Evolutionary conservation across 257 asterid species (phyloP).

Genomic region (Ehretia macrophylla): DNA sequence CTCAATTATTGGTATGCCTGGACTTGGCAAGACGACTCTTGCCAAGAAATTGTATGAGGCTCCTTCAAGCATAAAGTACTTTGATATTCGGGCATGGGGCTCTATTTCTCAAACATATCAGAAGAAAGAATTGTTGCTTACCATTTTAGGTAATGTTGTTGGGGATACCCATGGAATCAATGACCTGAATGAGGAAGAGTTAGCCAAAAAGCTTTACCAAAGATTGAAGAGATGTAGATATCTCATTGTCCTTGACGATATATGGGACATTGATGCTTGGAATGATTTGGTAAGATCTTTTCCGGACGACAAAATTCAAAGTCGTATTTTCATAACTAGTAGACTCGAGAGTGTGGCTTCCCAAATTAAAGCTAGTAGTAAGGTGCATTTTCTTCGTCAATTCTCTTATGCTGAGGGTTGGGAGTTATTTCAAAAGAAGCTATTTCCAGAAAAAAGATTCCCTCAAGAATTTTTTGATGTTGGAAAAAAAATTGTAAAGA

Average conservation of each 20-base stretch:
- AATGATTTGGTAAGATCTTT: rapidly evolving
- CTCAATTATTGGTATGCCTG: conserved; percentile 6
- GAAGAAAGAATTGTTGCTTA: not conserved
- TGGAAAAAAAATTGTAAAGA: not conserved
- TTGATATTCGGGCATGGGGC: not conserved
- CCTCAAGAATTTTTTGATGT: not conserved
- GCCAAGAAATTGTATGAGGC: not conserved
- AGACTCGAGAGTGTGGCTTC: rapidly evolving
- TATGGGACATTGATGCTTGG: not conserved
- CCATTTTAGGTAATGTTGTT: not conserved
- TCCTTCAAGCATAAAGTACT: not conserved
- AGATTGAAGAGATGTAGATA: conserved; percentile 2
- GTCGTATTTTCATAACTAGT: conserved; percentile 4
- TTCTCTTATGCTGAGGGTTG: not conserved
- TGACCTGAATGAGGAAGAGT: not conserved
- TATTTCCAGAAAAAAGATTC: not conserved
- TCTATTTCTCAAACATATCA: not conserved
- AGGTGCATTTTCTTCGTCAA: rapidly evolving
- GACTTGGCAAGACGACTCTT: conserved; percentile 2
- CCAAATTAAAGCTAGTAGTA: not conserved
- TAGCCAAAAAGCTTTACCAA: not conserved
- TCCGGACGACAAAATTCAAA: not conserved
- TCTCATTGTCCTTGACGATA: not conserved
- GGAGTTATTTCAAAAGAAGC: not conserved
- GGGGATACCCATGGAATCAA: not conserved